Conservation (phyloP, 169 alveolate species). For the Babesia bovis region DNA sequence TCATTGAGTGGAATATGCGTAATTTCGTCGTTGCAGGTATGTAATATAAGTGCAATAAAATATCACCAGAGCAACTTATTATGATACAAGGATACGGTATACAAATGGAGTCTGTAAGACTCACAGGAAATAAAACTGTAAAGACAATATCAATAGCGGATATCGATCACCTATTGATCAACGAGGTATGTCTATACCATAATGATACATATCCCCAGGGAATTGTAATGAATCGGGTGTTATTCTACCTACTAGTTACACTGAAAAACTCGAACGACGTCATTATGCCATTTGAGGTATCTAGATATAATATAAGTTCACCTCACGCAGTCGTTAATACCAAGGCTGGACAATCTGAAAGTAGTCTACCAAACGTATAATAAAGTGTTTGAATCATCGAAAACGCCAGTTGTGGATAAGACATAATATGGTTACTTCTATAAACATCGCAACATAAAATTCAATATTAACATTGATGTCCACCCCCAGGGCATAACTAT, state of each 20-base stretch:
- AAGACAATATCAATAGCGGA: conserved; percentile 25
- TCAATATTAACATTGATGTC: too few relatives aligned
- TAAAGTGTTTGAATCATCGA: conserved; percentile 4
- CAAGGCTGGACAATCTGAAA: conserved; percentile 17
- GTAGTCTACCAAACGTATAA: conserved; percentile 34
- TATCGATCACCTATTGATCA: conserved; percentile 35
- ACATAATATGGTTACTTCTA: too few relatives aligned
- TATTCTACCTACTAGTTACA: conserved; percentile 48
- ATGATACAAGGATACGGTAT: conserved; percentile 44
- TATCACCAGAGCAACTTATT: conserved; percentile 44
- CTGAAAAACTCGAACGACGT: conserved; percentile 39
- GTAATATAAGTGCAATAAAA: not conserved
- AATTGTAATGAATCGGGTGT: conserved; percentile 29
- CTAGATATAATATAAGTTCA: too few relatives aligned
- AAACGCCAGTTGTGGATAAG: not conserved
- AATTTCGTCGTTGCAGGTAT: conserved; percentile 8
- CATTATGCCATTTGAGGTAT: conserved; percentile 54
- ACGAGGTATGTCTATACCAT: conserved; percentile 33
- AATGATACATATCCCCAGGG: conserved; percentile 29
- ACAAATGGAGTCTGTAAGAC: conserved; percentile 37
- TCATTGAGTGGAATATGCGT: not conserved
- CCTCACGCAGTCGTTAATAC: conserved; percentile 28
- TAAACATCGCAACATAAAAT: too few relatives aligned
- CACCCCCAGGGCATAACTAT: too few relatives aligned
- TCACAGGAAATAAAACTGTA: not conserved